Conservation (phyloP, 257 asterid genomes). For the Rauvolfia tetraphylla region DNA sequence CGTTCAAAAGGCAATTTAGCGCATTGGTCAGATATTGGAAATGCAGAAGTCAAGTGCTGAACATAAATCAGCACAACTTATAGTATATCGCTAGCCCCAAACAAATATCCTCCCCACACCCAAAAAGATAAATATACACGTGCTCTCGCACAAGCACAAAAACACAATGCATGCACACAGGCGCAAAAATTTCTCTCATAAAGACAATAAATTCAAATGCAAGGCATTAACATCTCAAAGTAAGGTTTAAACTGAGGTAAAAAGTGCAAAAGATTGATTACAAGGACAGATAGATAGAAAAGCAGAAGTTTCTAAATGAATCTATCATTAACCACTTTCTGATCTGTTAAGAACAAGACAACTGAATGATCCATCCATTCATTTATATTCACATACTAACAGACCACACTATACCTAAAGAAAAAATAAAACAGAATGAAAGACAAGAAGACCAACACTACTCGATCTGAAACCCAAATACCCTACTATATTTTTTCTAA, state of each 20-base stretch:
- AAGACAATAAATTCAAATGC: neutral
- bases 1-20: neutral
- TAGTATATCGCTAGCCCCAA: neutral
- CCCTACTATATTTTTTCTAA: neutral
- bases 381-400: slow-evolving; percentile 28
- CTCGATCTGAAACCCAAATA: neutral
- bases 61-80: neutral
- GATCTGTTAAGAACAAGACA: neutral
- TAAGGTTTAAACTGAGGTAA: too few relatives aligned
- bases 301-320: neutral
- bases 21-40: neutral
- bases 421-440: neutral
- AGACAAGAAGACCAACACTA: slow-evolving; percentile 3
- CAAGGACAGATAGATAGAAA: neutral
- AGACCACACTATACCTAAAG: slow-evolving; percentile 7
- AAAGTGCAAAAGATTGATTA: neutral
- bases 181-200: too few relatives aligned
- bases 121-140: too few relatives aligned
- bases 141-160: too few relatives aligned
- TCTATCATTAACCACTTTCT: neutral
- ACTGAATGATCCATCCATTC: slow-evolving; percentile 19
- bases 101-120: too few relatives aligned
- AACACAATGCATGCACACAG: too few relatives aligned
- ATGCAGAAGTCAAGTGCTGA: neutral
- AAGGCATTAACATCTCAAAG: neutral